These are phyloP conservation scores for Lactarius hengduanensis DNA, from an alignment of 768 basidiomycete species.

Conservation along the genomic window DNA sequence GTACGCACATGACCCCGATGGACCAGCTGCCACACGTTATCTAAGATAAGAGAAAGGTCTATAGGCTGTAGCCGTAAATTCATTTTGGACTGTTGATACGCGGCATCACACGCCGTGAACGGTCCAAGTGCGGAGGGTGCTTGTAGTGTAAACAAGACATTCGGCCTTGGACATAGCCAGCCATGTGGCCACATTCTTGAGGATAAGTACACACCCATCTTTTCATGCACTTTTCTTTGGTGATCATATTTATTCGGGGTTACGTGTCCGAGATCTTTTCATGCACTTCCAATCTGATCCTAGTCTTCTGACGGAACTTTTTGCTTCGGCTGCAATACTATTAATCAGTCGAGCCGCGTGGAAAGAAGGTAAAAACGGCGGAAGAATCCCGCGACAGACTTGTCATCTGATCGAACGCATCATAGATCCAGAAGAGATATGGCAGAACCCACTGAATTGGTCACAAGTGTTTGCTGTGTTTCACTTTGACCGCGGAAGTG, in stretches of 20 bases:
- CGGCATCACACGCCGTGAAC: not conserved
- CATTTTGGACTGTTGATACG: not conserved
- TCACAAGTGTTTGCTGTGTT: not conserved
- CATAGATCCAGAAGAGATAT: too few relatives aligned
- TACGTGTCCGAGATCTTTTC: too few relatives aligned
- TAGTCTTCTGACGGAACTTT: not conserved
- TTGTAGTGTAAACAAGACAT: not conserved
- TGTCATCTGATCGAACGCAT: not conserved
- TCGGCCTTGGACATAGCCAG: not conserved
- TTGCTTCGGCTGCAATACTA: not conserved
- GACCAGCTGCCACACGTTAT: not conserved
- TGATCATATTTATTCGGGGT: too few relatives aligned
- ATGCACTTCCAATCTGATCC: not conserved
- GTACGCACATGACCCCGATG: not conserved
- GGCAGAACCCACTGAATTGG: not conserved
- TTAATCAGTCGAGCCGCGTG: not conserved
- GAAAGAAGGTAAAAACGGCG: not conserved
- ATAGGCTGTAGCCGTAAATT: not conserved
- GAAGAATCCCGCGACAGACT: too few relatives aligned
- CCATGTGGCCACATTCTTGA: not conserved
- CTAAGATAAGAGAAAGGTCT: not conserved
- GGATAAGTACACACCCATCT: not conserved
- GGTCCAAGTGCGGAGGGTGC: not conserved
- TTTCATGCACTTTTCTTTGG: not conserved
- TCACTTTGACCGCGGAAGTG: not conserved